phyloP scores from a whole-genome alignment of 306 rosid species.

The Crotalaria pallida region DNA sequence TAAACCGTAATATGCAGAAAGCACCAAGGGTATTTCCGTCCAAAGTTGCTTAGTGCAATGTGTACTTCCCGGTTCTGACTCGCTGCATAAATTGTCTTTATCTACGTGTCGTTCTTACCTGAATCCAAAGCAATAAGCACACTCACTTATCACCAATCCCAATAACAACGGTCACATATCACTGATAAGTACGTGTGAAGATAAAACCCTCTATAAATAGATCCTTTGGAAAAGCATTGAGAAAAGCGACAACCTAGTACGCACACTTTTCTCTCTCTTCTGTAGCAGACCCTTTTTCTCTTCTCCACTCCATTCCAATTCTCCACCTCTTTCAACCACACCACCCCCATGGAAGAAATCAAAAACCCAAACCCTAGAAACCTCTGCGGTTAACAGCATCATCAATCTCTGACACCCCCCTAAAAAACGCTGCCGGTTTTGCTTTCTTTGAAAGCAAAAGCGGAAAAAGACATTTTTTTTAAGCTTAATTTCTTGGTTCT shows the following conservation, averaged over 20 bases:
- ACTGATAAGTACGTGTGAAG: slow-evolving; percentile 34
- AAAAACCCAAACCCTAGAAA: slow-evolving; percentile 48
- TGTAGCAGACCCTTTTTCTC: slow-evolving; percentile 25
- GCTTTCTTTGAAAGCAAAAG: neutral
- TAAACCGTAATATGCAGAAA: too few species aligned
- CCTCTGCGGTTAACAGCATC: neutral
- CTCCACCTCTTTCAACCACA: slow-evolving; percentile 2
- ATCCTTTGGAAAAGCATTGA: slow-evolving; percentile 47
- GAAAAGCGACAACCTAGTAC: slow-evolving; percentile 50
- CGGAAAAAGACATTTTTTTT: neutral
- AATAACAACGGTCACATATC: neutral
- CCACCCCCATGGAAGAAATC: neutral
- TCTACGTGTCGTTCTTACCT: slow-evolving; percentile 16
- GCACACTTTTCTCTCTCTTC: neutral
- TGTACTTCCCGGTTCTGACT: neutral
- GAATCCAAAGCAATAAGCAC: neutral
- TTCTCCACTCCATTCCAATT: neutral
- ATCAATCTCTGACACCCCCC: neutral
- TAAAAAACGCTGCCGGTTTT: neutral
- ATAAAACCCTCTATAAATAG: neutral
- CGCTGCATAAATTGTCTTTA: neutral
- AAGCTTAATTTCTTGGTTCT: neutral
- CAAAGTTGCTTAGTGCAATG: neutral
- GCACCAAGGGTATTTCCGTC: neutral
- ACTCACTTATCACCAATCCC: fast-evolving